A percentile compares a stretch with the other conserved stretches of the same genome.
Conservation (phyloP, 1,284 basidiomycete genomes). For the Pholiota adiposa region DNA sequence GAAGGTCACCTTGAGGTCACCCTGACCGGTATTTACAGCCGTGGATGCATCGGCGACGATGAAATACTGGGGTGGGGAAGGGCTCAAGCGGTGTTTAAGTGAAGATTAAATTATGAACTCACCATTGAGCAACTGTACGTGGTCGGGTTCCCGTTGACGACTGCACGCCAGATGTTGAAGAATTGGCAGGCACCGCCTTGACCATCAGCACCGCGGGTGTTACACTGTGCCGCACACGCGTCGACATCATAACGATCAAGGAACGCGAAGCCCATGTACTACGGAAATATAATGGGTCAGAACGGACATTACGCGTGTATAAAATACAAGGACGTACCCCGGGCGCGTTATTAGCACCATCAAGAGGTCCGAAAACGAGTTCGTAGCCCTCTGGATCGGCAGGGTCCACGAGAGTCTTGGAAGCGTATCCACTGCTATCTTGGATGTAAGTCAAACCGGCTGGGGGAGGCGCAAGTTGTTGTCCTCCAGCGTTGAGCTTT, state of each 20-base stretch:
- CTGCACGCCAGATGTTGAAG: conserved; percentile 52
- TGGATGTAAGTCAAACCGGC: conserved; percentile 40
- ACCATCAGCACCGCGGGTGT: conserved; percentile 37
- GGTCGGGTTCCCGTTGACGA: conserved; percentile 42
- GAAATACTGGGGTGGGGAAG: conserved; percentile 38
- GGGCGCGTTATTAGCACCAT: conserved; percentile 48
- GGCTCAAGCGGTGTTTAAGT: background rate
- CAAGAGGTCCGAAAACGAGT: conserved; percentile 43
- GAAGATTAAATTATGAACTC: conserved; percentile 13
- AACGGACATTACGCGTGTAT: conserved; percentile 16
- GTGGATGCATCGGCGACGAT: conserved; percentile 41
- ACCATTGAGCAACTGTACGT: conserved; percentile 49
- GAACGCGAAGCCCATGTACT: conserved; percentile 49
- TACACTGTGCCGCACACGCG: conserved; percentile 42
- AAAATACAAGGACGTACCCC: conserved; percentile 36
- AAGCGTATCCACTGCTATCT: conserved; percentile 42
- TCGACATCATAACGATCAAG: conserved; percentile 43
- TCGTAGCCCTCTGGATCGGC: conserved; percentile 42
- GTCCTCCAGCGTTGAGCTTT: conserved; percentile 39
- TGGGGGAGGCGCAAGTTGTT: conserved; percentile 34
- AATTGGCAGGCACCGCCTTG: conserved; percentile 44
- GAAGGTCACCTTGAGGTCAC: conserved; percentile 40
- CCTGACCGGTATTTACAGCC: conserved; percentile 43
- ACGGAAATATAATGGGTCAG: conserved; percentile 24
- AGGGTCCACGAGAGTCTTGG: conserved; percentile 36